Evolutionary conservation across 2,329 filamentous ascomycete genomes (phyloP).

Genomic region (Fusarium armeniacum): DNA sequence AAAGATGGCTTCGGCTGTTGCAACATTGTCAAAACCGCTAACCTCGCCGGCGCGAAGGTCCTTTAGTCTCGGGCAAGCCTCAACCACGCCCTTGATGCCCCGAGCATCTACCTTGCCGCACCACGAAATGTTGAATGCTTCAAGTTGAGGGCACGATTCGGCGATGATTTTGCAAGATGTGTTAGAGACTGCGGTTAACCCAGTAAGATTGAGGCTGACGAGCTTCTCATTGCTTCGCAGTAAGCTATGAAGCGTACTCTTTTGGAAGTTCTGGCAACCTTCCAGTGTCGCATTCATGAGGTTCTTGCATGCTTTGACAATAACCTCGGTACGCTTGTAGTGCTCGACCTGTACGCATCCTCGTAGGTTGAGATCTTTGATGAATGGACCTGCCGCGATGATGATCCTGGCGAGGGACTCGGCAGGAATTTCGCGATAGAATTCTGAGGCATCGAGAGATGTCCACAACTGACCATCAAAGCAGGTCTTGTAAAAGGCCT

Average conservation of each 20-base stretch:
- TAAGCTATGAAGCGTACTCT: slow-evolving; percentile 82
- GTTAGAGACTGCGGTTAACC: slow-evolving; percentile 83
- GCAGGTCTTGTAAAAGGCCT: slow-evolving; percentile 83
- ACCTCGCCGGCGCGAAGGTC: slow-evolving; percentile 89
- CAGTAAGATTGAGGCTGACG: slow-evolving; percentile 88
- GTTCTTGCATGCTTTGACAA: slow-evolving; percentile 88
- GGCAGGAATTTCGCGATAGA: slow-evolving; percentile 88
- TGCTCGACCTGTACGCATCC: slow-evolving; percentile 92
- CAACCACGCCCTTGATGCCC: slow-evolving; percentile 79
- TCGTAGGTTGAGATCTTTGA: slow-evolving; percentile 89
- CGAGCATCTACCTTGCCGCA: slow-evolving; percentile 86
- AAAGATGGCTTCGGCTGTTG: slow-evolving; percentile 82
- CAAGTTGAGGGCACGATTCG: slow-evolving; percentile 82
- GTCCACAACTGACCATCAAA: slow-evolving; percentile 97
- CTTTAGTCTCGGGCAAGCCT: slow-evolving; percentile 78
- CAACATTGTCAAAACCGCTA: slow-evolving; percentile 79
- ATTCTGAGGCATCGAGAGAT: slow-evolving; percentile 84
- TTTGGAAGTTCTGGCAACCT: slow-evolving; percentile 87
- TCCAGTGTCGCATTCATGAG: slow-evolving; percentile 89
- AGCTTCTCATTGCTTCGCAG: slow-evolving; percentile 80
- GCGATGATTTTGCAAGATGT: slow-evolving; percentile 88
- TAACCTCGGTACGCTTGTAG: slow-evolving; percentile 80
- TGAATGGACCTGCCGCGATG: slow-evolving; percentile 85
- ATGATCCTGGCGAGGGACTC: slow-evolving; percentile 89
- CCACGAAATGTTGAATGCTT: slow-evolving; percentile 92